Evolutionary conservation across 352 stramenopile genomes (phyloP).

Genomic region (Phytophthora europaea): DNA sequence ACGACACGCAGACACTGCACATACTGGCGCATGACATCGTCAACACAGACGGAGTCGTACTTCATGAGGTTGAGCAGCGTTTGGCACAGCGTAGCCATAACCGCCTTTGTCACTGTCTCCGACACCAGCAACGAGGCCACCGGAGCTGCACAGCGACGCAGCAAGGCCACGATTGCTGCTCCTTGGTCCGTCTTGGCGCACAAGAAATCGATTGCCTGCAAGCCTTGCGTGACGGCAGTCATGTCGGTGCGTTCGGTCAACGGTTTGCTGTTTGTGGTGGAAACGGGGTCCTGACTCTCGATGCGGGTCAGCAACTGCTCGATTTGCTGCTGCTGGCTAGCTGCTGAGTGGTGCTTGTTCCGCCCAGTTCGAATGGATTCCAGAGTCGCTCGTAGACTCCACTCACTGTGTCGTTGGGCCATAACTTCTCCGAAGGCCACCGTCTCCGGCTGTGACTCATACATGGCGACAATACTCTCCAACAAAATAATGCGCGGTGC

Average conservation of each 20-base stretch:
- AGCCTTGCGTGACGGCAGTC: slow-evolving; percentile 31
- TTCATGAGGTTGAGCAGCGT: slow-evolving; percentile 73
- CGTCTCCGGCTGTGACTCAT: slow-evolving; percentile 55
- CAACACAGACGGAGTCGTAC: slow-evolving; percentile 50
- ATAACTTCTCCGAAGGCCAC: slow-evolving; percentile 57
- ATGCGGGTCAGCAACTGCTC: slow-evolving; percentile 53
- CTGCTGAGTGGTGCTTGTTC: slow-evolving; percentile 55
- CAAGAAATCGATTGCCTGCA: slow-evolving; percentile 59
- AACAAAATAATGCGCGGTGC: slow-evolving; percentile 46
- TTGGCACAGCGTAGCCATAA: slow-evolving; percentile 73
- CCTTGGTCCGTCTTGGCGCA: slow-evolving; percentile 59
- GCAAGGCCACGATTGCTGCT: slow-evolving; percentile 41
- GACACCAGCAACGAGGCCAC: slow-evolving; percentile 53
- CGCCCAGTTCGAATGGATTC: slow-evolving; percentile 42
- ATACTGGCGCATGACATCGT: slow-evolving; percentile 52
- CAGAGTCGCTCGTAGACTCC: slow-evolving; percentile 35
- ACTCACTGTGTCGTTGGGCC: slow-evolving; percentile 44
- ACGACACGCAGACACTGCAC: slow-evolving; percentile 58
- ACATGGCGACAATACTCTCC: slow-evolving; percentile 60
- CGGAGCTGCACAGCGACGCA: slow-evolving; percentile 52
- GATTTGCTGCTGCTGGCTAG: slow-evolving; percentile 64
- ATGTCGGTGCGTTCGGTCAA: slow-evolving; percentile 38
- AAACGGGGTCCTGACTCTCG: slow-evolving; percentile 20
- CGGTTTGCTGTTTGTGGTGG: slow-evolving; percentile 15
- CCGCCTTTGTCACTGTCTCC: slow-evolving; percentile 61